These are phyloP conservation scores for Hypoxylon sp. DNA, from an alignment of 2,329 filamentous ascomycete genomes.

Conservation along the genomic window DNA sequence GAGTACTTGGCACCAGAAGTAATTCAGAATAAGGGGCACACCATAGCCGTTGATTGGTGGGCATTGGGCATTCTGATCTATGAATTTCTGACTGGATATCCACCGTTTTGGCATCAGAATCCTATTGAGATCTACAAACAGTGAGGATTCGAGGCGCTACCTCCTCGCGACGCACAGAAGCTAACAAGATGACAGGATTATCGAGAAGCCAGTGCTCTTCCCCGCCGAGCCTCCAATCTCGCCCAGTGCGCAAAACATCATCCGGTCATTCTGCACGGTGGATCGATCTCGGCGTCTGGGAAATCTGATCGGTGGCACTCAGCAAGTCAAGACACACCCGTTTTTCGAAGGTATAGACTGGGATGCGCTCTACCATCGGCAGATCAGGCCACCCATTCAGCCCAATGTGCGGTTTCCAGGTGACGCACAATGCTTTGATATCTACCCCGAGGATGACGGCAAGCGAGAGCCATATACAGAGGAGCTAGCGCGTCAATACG, in stretches of 20 bases:
- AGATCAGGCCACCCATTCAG: conserved; percentile 78
- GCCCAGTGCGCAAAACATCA: conserved; percentile 79
- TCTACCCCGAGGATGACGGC: conserved; percentile 83
- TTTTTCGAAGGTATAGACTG: conserved; percentile 83
- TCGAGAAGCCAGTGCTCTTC: conserved; percentile 83
- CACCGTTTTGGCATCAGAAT: conserved; percentile 89
- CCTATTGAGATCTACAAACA: conserved; percentile 90
- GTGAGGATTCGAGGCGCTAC: conserved; percentile 58
- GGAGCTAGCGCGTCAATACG: conserved; percentile 78
- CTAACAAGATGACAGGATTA: conserved; percentile 70
- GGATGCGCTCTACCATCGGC: conserved; percentile 77
- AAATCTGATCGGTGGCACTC: conserved; percentile 82
- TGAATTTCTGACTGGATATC: conserved; percentile 87
- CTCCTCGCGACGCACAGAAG: neutral
- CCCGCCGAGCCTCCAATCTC: conserved; percentile 77
- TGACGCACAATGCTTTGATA: conserved; percentile 85
- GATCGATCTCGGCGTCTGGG: conserved; percentile 84
- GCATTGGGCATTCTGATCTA: conserved; percentile 87
- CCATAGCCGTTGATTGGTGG: conserved; percentile 88
- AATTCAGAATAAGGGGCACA: conserved; percentile 84
- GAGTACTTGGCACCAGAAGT: conserved; percentile 89
- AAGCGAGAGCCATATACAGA: conserved; percentile 76
- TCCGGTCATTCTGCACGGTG: conserved; percentile 81
- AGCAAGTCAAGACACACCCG: conserved; percentile 79
- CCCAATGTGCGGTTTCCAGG: conserved; percentile 80